Conservation (phyloP, 2,329 filamentous ascomycete genomes). For the Mycocentrospora acerina region DNA sequence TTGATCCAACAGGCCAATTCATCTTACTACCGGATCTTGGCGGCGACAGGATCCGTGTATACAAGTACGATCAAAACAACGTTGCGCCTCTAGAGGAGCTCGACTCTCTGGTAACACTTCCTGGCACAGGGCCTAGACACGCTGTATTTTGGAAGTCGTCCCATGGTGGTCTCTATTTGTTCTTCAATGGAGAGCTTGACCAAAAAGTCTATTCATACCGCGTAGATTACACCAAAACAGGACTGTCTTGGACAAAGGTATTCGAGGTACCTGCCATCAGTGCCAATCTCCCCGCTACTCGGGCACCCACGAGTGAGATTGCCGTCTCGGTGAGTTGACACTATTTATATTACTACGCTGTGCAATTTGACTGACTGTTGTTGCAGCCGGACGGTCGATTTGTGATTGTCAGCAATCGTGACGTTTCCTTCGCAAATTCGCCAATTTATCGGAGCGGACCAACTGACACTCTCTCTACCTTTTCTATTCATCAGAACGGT, state of each 20-base stretch:
- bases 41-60: slow-evolving; percentile 62
- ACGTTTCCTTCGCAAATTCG: slow-evolving; percentile 55
- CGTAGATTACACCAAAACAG: slow-evolving; percentile 2
- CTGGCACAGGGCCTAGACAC: slow-evolving; percentile 65
- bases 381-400: slow-evolving; percentile 51
- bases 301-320: slow-evolving; percentile 16
- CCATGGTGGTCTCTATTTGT: slow-evolving; percentile 4
- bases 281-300: slow-evolving; percentile 4
- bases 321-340: slow-evolving; percentile 13
- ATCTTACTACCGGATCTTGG: slow-evolving; percentile 66
- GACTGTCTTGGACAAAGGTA: slow-evolving; percentile 8
- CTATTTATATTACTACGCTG: no score
- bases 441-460: slow-evolving; percentile 20
- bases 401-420: slow-evolving; percentile 66
- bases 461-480: slow-evolving; percentile 62
- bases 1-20: slow-evolving; percentile 63
- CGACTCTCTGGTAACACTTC: slow-evolving; percentile 47
- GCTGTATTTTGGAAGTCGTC: slow-evolving; percentile 52
- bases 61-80: slow-evolving; percentile 47
- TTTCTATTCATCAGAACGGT: slow-evolving; percentile 45
- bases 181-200: slow-evolving; percentile 16
- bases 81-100: slow-evolving; percentile 47
- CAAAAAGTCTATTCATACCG: slow-evolving; percentile 16
- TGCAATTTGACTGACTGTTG: background rate
- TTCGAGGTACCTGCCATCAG: slow-evolving; percentile 3